Conservation (phyloP, 2,329 filamentous ascomycete species). For the Colletotrichum tamarilloi region DNA sequence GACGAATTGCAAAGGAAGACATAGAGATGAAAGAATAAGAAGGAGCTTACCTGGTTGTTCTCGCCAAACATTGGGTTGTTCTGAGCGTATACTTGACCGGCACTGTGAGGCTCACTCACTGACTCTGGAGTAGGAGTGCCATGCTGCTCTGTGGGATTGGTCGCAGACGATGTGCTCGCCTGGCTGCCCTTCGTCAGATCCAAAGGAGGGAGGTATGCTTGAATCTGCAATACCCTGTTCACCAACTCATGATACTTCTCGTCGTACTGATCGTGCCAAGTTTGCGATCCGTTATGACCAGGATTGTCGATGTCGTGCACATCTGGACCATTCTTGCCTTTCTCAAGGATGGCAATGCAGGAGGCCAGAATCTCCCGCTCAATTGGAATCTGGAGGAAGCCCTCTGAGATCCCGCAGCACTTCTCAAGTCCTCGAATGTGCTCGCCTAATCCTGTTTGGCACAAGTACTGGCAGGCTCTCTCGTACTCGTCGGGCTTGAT, state of each 20-base stretch:
- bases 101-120: background rate
- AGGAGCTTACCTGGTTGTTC: background rate
- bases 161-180: background rate
- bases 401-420: conserved; percentile 31
- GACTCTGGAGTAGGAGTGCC: background rate
- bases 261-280: background rate
- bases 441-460: background rate
- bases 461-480: conserved; percentile 37
- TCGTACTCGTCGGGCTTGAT: conserved; percentile 36
- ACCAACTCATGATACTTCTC: background rate
- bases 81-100: background rate
- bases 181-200: background rate
- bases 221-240: background rate
- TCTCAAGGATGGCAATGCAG: background rate
- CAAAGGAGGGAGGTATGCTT: background rate
- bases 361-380: conserved; percentile 38
- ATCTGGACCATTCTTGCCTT: background rate
- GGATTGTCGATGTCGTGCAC: background rate
- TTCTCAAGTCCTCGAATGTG: conserved; percentile 29
- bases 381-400: conserved; percentile 41
- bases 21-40: background rate
- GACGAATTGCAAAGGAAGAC: background rate
- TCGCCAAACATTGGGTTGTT: background rate
- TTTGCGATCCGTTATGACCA: background rate
- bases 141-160: background rate